A percentile compares a stretch with the other conserved stretches of the same genome.
phyloP scores from a whole-genome alignment of 108 stramenopile genomes.

The Discostella pseudostelligera region DNA sequence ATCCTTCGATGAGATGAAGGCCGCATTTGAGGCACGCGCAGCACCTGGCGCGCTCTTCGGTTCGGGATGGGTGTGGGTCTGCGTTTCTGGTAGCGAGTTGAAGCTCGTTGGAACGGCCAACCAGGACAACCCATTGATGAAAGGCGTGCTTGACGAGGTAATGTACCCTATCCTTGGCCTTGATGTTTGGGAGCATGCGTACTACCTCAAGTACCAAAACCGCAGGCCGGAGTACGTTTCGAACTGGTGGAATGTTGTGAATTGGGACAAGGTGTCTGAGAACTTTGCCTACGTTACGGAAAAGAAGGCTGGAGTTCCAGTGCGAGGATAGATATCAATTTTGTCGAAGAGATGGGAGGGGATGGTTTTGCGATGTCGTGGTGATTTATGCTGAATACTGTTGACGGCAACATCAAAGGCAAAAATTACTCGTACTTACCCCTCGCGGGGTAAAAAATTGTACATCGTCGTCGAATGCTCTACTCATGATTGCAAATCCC shows the following conservation, averaged over 20 bases:
- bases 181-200: conserved; percentile 99
- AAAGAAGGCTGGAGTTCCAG: conserved; percentile 80
- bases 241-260: conserved; percentile 96
- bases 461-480: no score
- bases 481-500: no score
- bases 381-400: no score
- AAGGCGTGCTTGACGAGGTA: conserved; percentile 88
- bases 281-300: conserved; percentile 85
- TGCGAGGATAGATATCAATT: no score
- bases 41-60: conserved; percentile 96
- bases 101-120: conserved; percentile 92
- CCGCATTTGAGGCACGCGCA: conserved; percentile 79
- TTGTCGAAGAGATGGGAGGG: no score
- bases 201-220: conserved; percentile 99
- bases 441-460: no score
- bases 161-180: conserved; percentile 96
- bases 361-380: no score
- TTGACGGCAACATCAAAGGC: no score
- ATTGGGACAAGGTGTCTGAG: conserved; percentile 93
- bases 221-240: conserved; percentile 93
- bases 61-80: conserved; percentile 95
- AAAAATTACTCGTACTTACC: no score
- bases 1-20: conserved; percentile 88
- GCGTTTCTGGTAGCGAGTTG: conserved; percentile 76
- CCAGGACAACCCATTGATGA: conserved; percentile 98